Evolutionary conservation across 352 stramenopile species (phyloP), one percentile per base, ranked within the genome.

Genomic region (Halophytophthora batemanensis): DNA sequence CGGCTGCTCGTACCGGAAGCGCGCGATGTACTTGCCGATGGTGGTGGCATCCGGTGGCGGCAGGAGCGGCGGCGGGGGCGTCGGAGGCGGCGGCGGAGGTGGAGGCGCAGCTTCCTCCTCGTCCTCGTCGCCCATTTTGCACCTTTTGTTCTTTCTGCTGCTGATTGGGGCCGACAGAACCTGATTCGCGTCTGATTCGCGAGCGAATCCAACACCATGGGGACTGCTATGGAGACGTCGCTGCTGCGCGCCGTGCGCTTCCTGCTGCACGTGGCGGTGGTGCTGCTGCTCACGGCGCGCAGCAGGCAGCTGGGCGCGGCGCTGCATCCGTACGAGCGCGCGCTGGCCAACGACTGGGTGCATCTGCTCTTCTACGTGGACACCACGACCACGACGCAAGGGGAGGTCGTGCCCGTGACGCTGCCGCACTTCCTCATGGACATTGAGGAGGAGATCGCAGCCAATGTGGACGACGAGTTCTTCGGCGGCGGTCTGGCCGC

Each of bases 311-410:
- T 89, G n/a, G 64, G 69, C 31, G 40, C 44, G 17, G 56, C 68
- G 13, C 47, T 90, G 51, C 74, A 87, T 29, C 76, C 76, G 28
- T 87, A 78, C 56, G 56, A 85, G 47, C 76, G 76, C 28, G 57
- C 74, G 5, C 56, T 87, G 17, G 76, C 76, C 22, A 86, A 84
- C 63, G 66, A 86, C 39, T 90, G 76, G 76, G 64, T 83, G 59
- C 71, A 76, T 14, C 56, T 90, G 50, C 66, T 90, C 15, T 90
- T 87, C 57, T 90, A 79, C 64, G 76, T 90, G 19, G 74, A 87
- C 50, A 64, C 63, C 10, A 58, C 46, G 19, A 45, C 46, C 50
- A 46, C 37, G 15, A 40, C 69, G 5, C 47, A 47, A 6, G 50
- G 46, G 10, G 45, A 53, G 17, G 19, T 53, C 15, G 62, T 65